Base-by-base conservation (phyloP, 495 filamentous ascomycete genomes). In the Viridothelium virens region DNA sequence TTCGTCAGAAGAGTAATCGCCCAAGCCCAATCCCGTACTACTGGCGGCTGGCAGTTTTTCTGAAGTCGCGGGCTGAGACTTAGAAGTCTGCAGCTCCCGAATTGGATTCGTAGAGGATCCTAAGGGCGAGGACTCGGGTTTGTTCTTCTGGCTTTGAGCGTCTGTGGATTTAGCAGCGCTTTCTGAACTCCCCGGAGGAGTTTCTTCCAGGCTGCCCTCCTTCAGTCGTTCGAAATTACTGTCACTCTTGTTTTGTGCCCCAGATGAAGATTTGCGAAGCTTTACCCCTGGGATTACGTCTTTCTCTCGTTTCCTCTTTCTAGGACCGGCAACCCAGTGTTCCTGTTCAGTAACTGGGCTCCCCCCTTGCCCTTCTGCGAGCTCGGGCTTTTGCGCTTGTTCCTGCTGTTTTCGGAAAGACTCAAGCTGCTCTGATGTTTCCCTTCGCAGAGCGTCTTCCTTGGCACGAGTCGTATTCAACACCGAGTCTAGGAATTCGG, bases 401-500 rank as follows among this genome's bases (percentile, higher is more conserved):
- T 88, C 86, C 67, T 87, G 87, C 68, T 87, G 87, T 70, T 86
- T 84, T 41, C 89, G 80, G 70, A 96, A 96, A 0, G 74, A 71
- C 50, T 86, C 84, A 44, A 97, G 75, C 69, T 90, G 86, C 70
- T 89, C 86, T 31, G 84, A 81, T 14, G 88, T 91, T 76, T 96
- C 89, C 68, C 82, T 85, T 73, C 84, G 84, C n/a, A 91, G 80
- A 39, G 83, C 79, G 9, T 84, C 88, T 72, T 96, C 92, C 75
- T 92, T 86, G 12, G 79, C 82, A 31, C 88, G 77, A 38, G 84
- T 87, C 48, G 81, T 83, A 69, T 89, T 88, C 39, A 87, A 77
- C 16, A 96, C 84, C 1, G 84, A 87, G 66, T 95, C 92, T 16
- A 97, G 77, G 72, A 96, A 98, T 2, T 96, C 92, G 67, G 94